Conservation (phyloP, 441 rosid species). For the Iberis amara region DNA sequence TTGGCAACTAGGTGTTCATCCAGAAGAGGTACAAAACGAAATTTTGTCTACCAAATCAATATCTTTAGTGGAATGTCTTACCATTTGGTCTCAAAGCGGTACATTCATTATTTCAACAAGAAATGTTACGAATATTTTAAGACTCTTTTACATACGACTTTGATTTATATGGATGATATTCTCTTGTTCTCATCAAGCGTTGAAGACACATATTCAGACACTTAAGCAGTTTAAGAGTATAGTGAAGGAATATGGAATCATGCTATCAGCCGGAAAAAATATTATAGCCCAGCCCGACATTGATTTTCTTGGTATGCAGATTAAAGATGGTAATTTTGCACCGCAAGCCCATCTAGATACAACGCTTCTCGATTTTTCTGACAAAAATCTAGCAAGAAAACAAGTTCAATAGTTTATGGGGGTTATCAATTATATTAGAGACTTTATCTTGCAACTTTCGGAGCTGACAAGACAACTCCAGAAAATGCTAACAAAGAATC, state of each 20-base stretch:
- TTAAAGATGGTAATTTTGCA: not conserved
- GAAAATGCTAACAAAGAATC: not conserved
- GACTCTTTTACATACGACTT: not conserved
- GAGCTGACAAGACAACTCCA: not conserved
- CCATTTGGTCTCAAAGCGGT: not conserved
- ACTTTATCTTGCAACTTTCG: not conserved
- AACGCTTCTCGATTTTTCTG: not conserved
- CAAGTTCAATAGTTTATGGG: not conserved
- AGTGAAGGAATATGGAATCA: not conserved
- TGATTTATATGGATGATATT: not conserved
- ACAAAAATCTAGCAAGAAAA: not conserved
- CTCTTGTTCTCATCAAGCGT: not conserved
- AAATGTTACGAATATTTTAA: not conserved
- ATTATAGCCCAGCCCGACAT: not conserved
- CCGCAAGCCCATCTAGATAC: not conserved
- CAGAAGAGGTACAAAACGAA: not conserved
- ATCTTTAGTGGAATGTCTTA: not conserved
- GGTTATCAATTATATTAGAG: not conserved
- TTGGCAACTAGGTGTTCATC: not conserved
- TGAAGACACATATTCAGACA: accelerated
- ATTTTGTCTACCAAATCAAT: not conserved
- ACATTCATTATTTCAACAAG: not conserved
- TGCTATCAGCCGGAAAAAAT: not conserved
- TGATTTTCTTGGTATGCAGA: not conserved
- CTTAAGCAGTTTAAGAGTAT: not conserved